These are phyloP conservation scores for Pyronema domesticum DNA, from an alignment of 495 filamentous ascomycete genomes.

Conservation along the genomic window DNA sequence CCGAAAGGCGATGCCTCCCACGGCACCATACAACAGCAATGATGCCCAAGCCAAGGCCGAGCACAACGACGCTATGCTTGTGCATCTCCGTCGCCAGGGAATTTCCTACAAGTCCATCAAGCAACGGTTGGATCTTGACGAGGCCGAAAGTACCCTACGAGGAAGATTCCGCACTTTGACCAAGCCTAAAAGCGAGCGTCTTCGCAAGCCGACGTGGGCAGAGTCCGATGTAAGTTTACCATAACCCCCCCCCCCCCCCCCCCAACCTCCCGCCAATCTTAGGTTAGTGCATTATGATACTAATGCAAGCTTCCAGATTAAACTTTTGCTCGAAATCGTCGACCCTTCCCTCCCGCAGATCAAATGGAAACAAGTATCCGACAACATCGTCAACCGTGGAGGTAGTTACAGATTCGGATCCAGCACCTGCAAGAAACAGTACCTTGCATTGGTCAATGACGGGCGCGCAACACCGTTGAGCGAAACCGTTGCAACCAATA, in stretches of 20 bases:
- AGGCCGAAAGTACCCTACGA: constrained; percentile 75
- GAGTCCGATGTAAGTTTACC: constrained; percentile 50
- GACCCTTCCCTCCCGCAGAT: constrained; percentile 31
- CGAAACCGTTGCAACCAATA: constrained; percentile 3
- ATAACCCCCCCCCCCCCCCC: constrained; percentile 6
- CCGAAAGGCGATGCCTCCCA: not conserved
- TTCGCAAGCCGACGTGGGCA: constrained; percentile 63
- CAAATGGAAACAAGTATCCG: constrained; percentile 67
- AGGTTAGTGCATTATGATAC: not conserved
- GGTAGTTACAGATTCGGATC: constrained; percentile 74
- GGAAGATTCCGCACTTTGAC: constrained; percentile 65
- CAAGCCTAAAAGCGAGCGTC: constrained; percentile 52
- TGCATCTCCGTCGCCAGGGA: constrained; percentile 44
- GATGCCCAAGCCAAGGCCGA: not conserved
- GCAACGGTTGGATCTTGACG: constrained; percentile 41
- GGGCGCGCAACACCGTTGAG: constrained; percentile 12
- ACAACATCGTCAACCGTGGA: constrained; percentile 51
- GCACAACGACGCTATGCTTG: constrained; percentile 43
- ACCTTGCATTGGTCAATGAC: constrained; percentile 32
- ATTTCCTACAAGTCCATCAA: constrained; percentile 71
- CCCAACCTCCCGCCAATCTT: not conserved
- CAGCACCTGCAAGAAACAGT: constrained; percentile 78
- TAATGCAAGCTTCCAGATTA: constrained; percentile 5
- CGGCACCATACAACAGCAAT: not conserved
- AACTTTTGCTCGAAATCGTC: constrained; percentile 15